These are phyloP conservation scores for Rhizodiscina lignyota DNA, from an alignment of 495 filamentous ascomycete genomes.

Conservation along the genomic window DNA sequence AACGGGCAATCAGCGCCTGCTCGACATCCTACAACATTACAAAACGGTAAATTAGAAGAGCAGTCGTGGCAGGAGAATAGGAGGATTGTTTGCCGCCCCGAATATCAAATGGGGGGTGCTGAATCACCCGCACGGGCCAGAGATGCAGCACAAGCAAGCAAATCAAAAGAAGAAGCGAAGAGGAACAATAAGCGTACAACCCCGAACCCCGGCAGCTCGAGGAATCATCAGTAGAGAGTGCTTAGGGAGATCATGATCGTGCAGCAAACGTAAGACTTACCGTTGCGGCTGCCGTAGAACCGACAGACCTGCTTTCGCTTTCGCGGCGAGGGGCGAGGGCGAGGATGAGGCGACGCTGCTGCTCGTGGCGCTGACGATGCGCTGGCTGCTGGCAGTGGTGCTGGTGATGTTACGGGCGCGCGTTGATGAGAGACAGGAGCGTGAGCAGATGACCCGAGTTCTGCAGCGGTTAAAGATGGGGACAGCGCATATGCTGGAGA, in stretches of 20 bases:
- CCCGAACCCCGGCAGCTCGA: neutral
- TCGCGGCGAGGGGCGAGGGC: slow-evolving; percentile 8
- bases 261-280: slow-evolving; percentile 19
- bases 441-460: slow-evolving; percentile 11
- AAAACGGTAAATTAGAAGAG: too few relatives aligned
- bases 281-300: slow-evolving; percentile 15
- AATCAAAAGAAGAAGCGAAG: slow-evolving; percentile 6
- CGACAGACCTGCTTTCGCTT: slow-evolving; percentile 14
- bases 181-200: slow-evolving; percentile 7
- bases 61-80: too few relatives aligned
- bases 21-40: slow-evolving; percentile 13
- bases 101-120: too few relatives aligned
- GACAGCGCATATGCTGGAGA: too few relatives aligned
- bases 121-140: neutral
- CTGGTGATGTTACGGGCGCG: too few relatives aligned
- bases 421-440: too few relatives aligned
- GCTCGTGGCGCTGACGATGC: slow-evolving; percentile 9
- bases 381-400: too few relatives aligned
- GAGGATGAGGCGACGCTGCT: slow-evolving; percentile 12
- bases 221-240: too few relatives aligned
- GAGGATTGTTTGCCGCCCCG: too few relatives aligned
- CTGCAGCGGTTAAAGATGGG: slow-evolving; percentile 11
- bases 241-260: too few relatives aligned
- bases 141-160: neutral
- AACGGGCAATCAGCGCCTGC: slow-evolving; percentile 20